Conservation (phyloP, 345 rosid species). For the Eutrema yunnanense region DNA sequence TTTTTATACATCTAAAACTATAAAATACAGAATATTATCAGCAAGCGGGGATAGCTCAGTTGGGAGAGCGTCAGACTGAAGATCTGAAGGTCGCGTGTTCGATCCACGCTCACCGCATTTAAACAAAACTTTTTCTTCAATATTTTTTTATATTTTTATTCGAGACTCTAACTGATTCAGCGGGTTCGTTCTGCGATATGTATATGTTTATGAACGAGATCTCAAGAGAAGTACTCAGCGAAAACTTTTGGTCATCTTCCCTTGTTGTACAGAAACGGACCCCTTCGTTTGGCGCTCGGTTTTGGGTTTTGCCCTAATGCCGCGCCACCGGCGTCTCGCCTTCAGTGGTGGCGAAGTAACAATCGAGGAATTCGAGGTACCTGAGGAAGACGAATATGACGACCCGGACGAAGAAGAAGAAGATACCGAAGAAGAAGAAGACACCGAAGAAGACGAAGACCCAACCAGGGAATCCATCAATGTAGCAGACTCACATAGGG, state of each 20-base stretch:
- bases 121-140: too few species aligned
- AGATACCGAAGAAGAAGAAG: too few species aligned
- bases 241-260: background rate
- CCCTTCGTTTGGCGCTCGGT: background rate
- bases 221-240: background rate
- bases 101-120: conserved; percentile 89
- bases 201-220: background rate
- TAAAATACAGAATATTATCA: background rate
- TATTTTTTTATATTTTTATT: background rate
- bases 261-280: background rate
- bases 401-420: background rate
- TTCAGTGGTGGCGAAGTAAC: background rate
- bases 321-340: conserved; percentile 3
- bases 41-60: conserved; percentile 63
- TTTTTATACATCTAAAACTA: background rate
- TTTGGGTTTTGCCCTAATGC: conserved; percentile 13
- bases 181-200: background rate
- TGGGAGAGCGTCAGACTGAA: conserved; percentile 99
- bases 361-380: background rate
- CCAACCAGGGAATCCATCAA: conserved; percentile 31
- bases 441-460: conserved; percentile 1
- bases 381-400: background rate
- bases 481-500: conserved; percentile 27
- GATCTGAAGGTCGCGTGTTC: conserved; percentile 99
- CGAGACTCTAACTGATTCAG: background rate